Conservation (phyloP, 306 rosid genomes). For the Citrullus amarus region DNA sequence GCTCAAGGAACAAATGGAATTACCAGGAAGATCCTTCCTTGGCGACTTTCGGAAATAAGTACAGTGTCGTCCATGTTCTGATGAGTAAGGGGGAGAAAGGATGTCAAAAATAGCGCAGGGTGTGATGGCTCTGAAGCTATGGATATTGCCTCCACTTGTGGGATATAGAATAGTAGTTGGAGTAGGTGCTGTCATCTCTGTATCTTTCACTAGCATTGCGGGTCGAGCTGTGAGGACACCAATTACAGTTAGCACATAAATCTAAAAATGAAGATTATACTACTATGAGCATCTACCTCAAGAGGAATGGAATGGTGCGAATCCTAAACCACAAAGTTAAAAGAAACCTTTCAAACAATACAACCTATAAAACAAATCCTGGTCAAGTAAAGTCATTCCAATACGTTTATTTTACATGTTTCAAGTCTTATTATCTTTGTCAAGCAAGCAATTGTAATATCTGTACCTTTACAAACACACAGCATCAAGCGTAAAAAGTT, state of each 20-base stretch:
- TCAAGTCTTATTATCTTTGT: neutral
- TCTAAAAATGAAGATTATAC: neutral
- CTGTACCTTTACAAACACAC: neutral
- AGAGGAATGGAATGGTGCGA: neutral
- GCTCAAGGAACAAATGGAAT: neutral
- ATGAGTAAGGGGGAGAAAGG: constrained; percentile 79
- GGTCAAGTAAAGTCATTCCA: too few species aligned
- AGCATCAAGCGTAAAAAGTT: neutral
- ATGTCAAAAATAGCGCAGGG: constrained; percentile 96
- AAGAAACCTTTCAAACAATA: neutral
- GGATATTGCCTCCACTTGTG: constrained; percentile 83
- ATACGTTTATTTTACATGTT: neutral
- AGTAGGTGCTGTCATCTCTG: constrained; percentile 66
- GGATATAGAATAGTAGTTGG: constrained; percentile 83
- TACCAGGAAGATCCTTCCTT: constrained; percentile 66
- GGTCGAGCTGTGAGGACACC: constrained; percentile 60
- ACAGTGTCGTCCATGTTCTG: constrained; percentile 79
- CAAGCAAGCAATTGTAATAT: neutral
- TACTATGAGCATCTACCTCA: constrained; percentile 3
- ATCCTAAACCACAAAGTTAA: neutral
- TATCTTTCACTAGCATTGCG: constrained; percentile 65
- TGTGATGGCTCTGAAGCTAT: constrained; percentile 71
- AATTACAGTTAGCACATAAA: constrained; percentile 15
- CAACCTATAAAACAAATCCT: too few species aligned
- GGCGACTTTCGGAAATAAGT: constrained; percentile 68